phyloP scores from a whole-genome alignment of 1,284 basidiomycete species.

The Fomitopsis pinicola region DNA sequence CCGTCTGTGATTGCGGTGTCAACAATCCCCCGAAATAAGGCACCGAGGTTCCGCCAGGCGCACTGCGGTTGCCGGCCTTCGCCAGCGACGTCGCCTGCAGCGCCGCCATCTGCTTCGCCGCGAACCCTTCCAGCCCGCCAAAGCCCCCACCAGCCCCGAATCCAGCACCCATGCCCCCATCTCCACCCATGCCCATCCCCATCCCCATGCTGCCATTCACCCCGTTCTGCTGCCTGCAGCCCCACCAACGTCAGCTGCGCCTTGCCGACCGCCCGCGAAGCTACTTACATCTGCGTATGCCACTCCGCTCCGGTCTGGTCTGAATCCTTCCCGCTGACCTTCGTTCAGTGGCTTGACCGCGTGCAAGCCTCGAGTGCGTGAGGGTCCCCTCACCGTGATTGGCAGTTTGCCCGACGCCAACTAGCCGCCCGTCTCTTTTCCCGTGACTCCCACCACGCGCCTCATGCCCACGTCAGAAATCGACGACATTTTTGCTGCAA shows the following conservation, averaged over 20 bases:
- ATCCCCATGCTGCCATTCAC: neutral
- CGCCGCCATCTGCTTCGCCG: slow-evolving; percentile 74
- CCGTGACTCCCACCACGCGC: slow-evolving; percentile 5
- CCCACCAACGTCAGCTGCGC: neutral
- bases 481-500: slow-evolving; percentile 73
- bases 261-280: neutral
- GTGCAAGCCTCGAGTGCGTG: neutral
- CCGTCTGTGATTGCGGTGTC: slow-evolving; percentile 33
- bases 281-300: neutral
- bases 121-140: slow-evolving; percentile 28
- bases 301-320: neutral
- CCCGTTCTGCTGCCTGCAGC: neutral
- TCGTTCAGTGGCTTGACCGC: neutral
- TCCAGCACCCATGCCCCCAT: slow-evolving; percentile 2
- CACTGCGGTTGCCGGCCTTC: slow-evolving; percentile 54
- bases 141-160: slow-evolving; percentile 13
- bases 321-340: slow-evolving; percentile 1
- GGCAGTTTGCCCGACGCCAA: neutral
- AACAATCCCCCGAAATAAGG: slow-evolving; percentile 61
- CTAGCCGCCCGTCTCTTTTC: slow-evolving; percentile 2
- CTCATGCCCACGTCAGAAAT: slow-evolving; percentile 53
- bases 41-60: slow-evolving; percentile 59
- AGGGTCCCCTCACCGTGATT: neutral
- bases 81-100: slow-evolving; percentile 60
- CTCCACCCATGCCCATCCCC: neutral